Base-by-base conservation (phyloP, 179 eudicot genomes). In the Pouteria campechiana region DNA sequence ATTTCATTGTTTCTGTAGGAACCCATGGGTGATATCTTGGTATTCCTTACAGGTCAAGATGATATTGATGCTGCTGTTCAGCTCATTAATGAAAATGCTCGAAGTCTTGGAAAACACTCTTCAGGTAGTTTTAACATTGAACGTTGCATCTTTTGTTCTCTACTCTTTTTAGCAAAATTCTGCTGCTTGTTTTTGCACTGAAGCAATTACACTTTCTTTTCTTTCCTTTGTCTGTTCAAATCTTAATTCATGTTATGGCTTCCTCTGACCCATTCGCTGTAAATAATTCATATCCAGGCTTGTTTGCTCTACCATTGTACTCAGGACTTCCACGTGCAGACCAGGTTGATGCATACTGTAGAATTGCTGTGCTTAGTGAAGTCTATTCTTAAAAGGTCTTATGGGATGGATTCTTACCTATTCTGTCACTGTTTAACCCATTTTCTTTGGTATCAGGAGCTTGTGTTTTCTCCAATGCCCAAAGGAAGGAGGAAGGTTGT, bases 311-410 rank as follows among this genome's bases (percentile, higher is more conserved):
- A 65, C 94, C 96, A 54, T 48, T 92, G 46, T 87, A 92, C 59
- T 92, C 99, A 0, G 96, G 99, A 52, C 92, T 92, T 61, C 55
- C 96, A 50, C 96, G 96, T 64, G 83, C 93, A 40, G 96, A 92
- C n/a, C 96, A 87, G 88, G 99, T 92, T 63, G 12, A 37, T 31
- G 30, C 47, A 19, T 36, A 14, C 4, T 37, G 12, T 36, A 7
- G 7, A 7, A 23, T 50, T 6, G 22, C 16, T 11, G 19, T 4
- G 21, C 19, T 11, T 31, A 1, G 4, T 27, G 23, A 5, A 20
- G 38, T 9, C 21, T 25, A 6, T 39, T 8, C 22, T 17, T 55
- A 10, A 5, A 21, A 37, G 6, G 6, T 10, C 17, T 20, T 27
- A 7, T 41, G 0, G 19, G 11, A 21, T 10, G 22, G 16, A 30